These are phyloP conservation scores for Suhomyces terraborum DNA, from an alignment of 1,139 yeast genomes.

Conservation along the genomic window DNA sequence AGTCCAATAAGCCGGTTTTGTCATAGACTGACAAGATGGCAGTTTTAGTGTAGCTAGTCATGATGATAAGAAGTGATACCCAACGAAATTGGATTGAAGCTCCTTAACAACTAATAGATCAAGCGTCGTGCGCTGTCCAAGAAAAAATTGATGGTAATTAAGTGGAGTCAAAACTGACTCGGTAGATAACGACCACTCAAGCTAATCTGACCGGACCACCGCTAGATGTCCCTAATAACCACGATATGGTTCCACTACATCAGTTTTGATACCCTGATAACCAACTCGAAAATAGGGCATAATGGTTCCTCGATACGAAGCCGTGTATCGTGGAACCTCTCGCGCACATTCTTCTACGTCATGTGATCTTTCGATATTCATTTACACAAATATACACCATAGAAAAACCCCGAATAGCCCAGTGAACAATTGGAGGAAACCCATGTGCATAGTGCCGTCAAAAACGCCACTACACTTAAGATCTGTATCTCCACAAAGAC, in stretches of 20 bases:
- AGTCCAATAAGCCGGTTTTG: conserved; percentile 92
- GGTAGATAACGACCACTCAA: conserved; percentile 4
- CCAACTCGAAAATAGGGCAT: no score
- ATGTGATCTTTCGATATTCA: conserved; percentile 10
- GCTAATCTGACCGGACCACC: background rate
- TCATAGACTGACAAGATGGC: conserved; percentile 97
- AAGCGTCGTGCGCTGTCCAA: conserved; percentile 8
- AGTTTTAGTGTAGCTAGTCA: conserved; percentile 60
- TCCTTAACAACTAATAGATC: conserved; percentile 5
- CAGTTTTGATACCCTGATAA: background rate
- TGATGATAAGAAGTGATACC: conserved; percentile 12
- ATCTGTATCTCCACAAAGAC: conserved; percentile 99
- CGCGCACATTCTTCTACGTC: conserved; percentile 2
- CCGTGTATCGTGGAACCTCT: background rate
- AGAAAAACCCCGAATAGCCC: conserved; percentile 1
- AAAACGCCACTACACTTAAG: conserved; percentile 44
- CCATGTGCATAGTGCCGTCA: conserved; percentile 6
- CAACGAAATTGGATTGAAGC: conserved; percentile 2
- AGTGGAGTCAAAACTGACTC: conserved; percentile 14
- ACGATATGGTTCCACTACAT: no score
- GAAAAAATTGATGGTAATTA: conserved; percentile 3
- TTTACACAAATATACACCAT: conserved; percentile 10
- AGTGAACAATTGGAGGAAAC: background rate
- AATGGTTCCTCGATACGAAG: no score
- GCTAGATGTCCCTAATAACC: no score